Evolutionary conservation across 257 asterid genomes (phyloP).

Genomic region (Lavandula angustifolia): DNA sequence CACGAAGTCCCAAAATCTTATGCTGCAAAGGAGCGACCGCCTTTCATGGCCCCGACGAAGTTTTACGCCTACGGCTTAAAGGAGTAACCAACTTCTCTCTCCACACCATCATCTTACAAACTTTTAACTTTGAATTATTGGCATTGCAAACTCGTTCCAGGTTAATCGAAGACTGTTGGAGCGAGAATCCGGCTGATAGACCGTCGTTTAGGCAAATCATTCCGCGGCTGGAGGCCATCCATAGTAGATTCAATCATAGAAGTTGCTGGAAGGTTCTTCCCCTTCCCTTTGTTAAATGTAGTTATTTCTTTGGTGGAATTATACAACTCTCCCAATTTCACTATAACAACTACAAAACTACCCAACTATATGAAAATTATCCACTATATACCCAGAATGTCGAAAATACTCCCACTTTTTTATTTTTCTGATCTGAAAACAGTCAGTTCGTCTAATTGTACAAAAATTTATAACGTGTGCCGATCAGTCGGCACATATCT

Average conservation of each 20-base stretch:
- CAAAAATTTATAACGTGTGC: too few species aligned
- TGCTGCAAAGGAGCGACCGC: conserved; percentile 73
- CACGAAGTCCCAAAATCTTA: conserved; percentile 64
- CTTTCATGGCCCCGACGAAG: conserved; percentile 67
- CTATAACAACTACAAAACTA: too few species aligned
- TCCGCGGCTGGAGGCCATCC: conserved; percentile 70
- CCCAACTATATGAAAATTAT: too few species aligned
- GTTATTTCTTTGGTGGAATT: too few species aligned
- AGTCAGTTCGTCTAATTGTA: too few species aligned
- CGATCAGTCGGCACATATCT: too few species aligned
- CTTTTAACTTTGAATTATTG: too few species aligned
- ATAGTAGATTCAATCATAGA: conserved; percentile 57
- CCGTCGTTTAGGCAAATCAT: conserved; percentile 85
- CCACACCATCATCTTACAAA: too few species aligned
- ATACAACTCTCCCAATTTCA: too few species aligned
- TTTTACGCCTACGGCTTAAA: conserved; percentile 74
- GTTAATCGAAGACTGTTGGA: conserved; percentile 91
- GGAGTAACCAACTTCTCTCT: conserved; percentile 40
- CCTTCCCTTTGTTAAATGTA: background rate
- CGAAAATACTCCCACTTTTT: too few species aligned
- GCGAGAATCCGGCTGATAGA: conserved; percentile 65
- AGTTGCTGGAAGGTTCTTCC: conserved; percentile 84
- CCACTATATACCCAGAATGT: too few species aligned
- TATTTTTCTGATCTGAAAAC: too few species aligned
- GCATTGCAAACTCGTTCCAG: conserved; percentile 40